Conservation (phyloP, 176 grass and related monocot species). For the Elymus sibiricus region DNA sequence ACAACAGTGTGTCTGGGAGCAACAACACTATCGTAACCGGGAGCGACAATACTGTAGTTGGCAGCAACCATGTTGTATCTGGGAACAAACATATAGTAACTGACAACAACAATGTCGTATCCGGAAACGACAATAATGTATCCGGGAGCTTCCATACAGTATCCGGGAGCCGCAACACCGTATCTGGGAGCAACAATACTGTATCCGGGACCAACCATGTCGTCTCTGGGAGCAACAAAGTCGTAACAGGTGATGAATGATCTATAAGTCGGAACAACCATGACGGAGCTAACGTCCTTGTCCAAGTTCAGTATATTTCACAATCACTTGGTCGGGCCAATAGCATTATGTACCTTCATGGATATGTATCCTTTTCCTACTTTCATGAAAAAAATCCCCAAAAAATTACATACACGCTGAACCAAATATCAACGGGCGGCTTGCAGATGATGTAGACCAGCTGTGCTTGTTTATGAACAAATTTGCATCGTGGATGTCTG, state of each 20-base stretch:
- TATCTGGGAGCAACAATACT: neutral
- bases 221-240: neutral
- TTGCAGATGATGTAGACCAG: neutral
- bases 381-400: neutral
- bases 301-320: too few species aligned
- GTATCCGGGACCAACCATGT: neutral
- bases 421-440: neutral
- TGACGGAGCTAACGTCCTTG: too few species aligned
- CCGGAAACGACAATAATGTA: too few species aligned
- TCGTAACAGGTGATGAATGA: neutral
- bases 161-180: neutral
- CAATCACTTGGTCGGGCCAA: too few species aligned
- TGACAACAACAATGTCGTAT: too few species aligned
- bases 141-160: too few species aligned
- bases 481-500: neutral
- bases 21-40: too few species aligned
- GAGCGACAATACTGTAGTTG: too few species aligned
- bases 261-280: neutral
- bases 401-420: neutral
- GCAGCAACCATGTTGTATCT: too few species aligned
- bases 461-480: neutral
- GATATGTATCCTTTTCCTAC: neutral
- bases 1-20: too few species aligned
- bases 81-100: too few species aligned
- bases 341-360: neutral